Percentiles rank a stretch among this genome's conserved stretches.
phyloP scores from a whole-genome alignment of 306 rosid genomes.

The Malus asiatica region DNA sequence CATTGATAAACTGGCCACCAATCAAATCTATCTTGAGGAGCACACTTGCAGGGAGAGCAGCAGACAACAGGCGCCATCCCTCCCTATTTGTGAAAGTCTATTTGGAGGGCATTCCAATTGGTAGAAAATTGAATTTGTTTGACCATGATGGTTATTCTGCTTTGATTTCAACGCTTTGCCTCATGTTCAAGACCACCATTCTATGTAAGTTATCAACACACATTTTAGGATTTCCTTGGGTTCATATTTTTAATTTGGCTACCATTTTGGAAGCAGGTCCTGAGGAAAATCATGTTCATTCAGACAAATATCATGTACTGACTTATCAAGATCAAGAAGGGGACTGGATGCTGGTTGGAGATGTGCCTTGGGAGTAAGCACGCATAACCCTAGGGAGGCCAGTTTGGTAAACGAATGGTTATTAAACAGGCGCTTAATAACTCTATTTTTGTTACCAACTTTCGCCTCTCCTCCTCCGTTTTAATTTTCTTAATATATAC shows the following conservation, averaged over 20 bases:
- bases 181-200: constrained; percentile 16
- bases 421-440: neutral
- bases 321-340: constrained; percentile 16
- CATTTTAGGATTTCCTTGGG: too few relatives aligned
- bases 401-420: neutral
- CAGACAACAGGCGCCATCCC: neutral
- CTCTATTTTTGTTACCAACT: neutral
- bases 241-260: neutral
- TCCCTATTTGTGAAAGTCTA: constrained; percentile 15
- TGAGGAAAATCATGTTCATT: neutral
- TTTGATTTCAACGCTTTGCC: constrained; percentile 5
- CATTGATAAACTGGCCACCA: constrained; percentile 12
- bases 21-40: constrained; percentile 8
- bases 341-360: constrained; percentile 25
- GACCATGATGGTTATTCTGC: constrained; percentile 1
- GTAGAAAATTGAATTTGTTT: constrained; percentile 10
- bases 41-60: constrained; percentile 1
- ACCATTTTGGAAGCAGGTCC: constrained; percentile 1
- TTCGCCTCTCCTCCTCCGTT: neutral
- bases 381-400: neutral
- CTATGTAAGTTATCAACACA: neutral
- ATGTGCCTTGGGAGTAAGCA: constrained; percentile 20
- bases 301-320: constrained; percentile 4
- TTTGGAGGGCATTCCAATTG: constrained; percentile 15
- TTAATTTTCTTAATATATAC: neutral